Evolutionary conservation across 768 basidiomycete species (phyloP), one percentile per base, ranked within the genome.

Genomic region (Rhodocollybia butyracea): DNA sequence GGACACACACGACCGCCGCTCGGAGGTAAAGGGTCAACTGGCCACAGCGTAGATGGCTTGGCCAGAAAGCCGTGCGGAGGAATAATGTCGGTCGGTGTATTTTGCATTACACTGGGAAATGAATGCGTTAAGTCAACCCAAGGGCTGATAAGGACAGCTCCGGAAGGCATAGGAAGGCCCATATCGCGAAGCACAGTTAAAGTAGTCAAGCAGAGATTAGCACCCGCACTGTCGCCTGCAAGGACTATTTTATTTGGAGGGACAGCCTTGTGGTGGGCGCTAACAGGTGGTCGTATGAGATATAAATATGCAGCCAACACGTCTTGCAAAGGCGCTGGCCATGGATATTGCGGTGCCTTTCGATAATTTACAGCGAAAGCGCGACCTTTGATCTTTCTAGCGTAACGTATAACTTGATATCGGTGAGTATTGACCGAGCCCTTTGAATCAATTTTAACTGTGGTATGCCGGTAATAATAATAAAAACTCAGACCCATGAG

Each of bases 71-170:
- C 85, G 58, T 85, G 73, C 17, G 74, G 70, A 1, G 84, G 85
- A 38, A 86, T 82, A 51, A 88, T 88, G 59, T 90, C 88, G 10
- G 86, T 86, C 5, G 71, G 71, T 0, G 77, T 78, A 63, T 93
- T 91, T 41, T 77, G 60, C 72, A 89, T 78, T 36, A 90, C 82
- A 60, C 84, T 86, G 0, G 88, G 87, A 64, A 94, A 91, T 50
- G 83, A 87, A 63, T 93, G 91, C 0, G 89, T 92, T n/a, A 94
- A 72, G 66, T 93, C 90, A 8, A 57, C 82, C 85, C 91, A 92
- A 2, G 91, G 91, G 55, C 84, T 87, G 59, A 92, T 88, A 22
- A 92, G 72, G 3, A 89, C 82, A 0, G 85, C 88, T 1, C 89
- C 91, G 1, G 88, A 84, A 3, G 91, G 89, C 63, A 82, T 70